Base-by-base conservation (phyloP, 2,329 filamentous ascomycete genomes). In the Aspergillus fischeri region DNA sequence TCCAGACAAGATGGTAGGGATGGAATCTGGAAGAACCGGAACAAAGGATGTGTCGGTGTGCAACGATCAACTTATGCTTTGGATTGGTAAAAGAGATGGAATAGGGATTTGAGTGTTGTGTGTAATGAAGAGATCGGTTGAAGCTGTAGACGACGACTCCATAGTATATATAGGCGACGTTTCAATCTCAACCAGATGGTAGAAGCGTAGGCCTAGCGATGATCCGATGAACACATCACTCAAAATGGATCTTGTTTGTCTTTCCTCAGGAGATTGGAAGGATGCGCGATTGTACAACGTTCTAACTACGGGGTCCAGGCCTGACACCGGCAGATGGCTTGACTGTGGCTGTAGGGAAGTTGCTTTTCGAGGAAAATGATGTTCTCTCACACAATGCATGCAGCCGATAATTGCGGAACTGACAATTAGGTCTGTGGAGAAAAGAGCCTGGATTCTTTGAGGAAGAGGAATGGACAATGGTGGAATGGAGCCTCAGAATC, bases 101-200 rank as follows among this genome's bases (percentile, higher is more conserved):
- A 49, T 21, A 32, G 24, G 50, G 24, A 38, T 54, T 14, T 51
- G 55, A 42, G 32, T 53, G 55, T 32, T 54, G 55, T 14, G 55
- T 55, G 58, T 52, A 51, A 53, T 51, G 49, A 41, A 24, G 27
- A 45, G 48, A 24, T 45, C 48, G 47, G 54, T 54, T 49, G 53
- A 58, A 56, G 51, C 55, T 58, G 21, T 14, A 17, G 44, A 24
- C 21, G 44, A 27, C 44, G 21, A 27, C 11, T 24, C 62, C 60
- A 63, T 64, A 60, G 58, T 65, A 62, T 65, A 65, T 63, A 65
- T 63, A 63, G 60, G 44, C 27, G n/a, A 58, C 49, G 54, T 60
- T 63, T 58, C 48, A 49, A 61, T 53, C 29, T 45, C 49, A 54
- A 58, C 62, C 42, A 52, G 53, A 45, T 11, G 11, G 11, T 47